Conservation (phyloP, 257 asterid genomes). For the Eustoma russellianum region DNA sequence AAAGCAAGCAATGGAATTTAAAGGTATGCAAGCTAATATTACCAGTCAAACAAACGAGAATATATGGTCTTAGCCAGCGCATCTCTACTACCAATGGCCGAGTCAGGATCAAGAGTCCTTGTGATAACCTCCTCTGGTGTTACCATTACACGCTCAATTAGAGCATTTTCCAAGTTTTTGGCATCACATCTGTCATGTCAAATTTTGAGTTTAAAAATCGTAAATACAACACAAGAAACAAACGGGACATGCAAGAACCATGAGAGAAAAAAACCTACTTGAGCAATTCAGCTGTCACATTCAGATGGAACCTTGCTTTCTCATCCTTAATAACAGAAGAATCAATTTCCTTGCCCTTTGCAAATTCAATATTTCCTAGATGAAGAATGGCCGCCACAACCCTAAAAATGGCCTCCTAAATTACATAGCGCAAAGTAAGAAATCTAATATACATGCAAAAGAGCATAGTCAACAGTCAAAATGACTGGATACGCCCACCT, state of each 20-base stretch:
- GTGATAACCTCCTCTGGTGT: conserved; percentile 96
- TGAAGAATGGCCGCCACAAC: conserved; percentile 96
- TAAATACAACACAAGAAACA: conserved; percentile 1
- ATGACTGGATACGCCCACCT: conserved; percentile 41
- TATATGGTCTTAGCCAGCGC: conserved; percentile 86
- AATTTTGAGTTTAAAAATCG: conserved; percentile 14
- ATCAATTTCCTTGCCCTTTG: conserved; percentile 89
- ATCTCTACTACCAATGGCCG: conserved; percentile 93
- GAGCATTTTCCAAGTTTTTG: conserved; percentile 92
- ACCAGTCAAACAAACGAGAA: conserved; percentile 93
- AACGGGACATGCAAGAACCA: conserved; percentile 7
- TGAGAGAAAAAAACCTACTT: conserved; percentile 36
- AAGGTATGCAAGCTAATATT: conserved; percentile 6
- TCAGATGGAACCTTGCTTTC: conserved; percentile 84
- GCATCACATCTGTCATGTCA: conserved; percentile 68
- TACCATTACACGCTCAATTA: conserved; percentile 94
- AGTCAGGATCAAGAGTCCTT: conserved; percentile 89
- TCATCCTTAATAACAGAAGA: conserved; percentile 95
- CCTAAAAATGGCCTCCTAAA: conserved; percentile 86
- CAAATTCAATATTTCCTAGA: conserved; percentile 89
- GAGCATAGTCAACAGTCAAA: not conserved
- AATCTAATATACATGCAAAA: conserved; percentile 4
- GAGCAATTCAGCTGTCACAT: conserved; percentile 76
- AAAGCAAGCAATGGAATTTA: not conserved
- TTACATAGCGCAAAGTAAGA: conserved; percentile 14